These are phyloP conservation scores for Plantago ovata DNA, from an alignment of 257 asterid species.

Conservation along the genomic window DNA sequence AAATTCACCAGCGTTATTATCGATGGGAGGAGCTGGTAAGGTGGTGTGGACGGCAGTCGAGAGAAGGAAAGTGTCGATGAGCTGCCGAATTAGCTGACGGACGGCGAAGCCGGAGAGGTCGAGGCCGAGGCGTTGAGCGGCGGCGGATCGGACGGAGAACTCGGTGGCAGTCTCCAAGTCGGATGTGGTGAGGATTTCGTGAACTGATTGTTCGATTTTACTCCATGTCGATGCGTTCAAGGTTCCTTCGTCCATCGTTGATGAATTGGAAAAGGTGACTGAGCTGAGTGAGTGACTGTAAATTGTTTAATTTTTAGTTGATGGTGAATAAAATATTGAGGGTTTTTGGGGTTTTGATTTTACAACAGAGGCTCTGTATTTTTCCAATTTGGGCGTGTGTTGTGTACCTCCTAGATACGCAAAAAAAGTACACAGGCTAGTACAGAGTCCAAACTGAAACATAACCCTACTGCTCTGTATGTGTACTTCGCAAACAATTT, in stretches of 20 bases:
- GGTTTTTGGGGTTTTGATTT: no score
- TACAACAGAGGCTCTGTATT: no score
- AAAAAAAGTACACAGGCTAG: no score
- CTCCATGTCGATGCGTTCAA: not conserved
- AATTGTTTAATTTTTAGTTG: no score
- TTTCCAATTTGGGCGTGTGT: no score
- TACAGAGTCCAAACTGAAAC: no score
- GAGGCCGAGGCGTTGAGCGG: conserved; percentile 38
- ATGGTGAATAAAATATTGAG: no score
- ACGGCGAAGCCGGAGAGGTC: conserved; percentile 37
- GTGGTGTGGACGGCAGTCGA: conserved; percentile 29
- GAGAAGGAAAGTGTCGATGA: conserved; percentile 51
- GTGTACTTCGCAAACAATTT: no score
- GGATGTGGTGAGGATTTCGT: conserved; percentile 3
- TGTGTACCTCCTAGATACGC: no score
- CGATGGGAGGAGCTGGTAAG: conserved; percentile 5
- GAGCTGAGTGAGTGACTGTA: not conserved
- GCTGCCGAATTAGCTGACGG: conserved; percentile 36
- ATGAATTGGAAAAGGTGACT: not conserved
- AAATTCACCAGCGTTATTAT: not conserved
- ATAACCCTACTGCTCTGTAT: no score
- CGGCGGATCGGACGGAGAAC: conserved; percentile 41
- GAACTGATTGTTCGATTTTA: conserved; percentile 4
- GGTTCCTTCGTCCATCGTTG: conserved; percentile 2
- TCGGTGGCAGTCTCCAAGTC: conserved; percentile 65